Base-by-base conservation (phyloP, 495 filamentous ascomycete species). In the Neurospora sp. region DNA sequence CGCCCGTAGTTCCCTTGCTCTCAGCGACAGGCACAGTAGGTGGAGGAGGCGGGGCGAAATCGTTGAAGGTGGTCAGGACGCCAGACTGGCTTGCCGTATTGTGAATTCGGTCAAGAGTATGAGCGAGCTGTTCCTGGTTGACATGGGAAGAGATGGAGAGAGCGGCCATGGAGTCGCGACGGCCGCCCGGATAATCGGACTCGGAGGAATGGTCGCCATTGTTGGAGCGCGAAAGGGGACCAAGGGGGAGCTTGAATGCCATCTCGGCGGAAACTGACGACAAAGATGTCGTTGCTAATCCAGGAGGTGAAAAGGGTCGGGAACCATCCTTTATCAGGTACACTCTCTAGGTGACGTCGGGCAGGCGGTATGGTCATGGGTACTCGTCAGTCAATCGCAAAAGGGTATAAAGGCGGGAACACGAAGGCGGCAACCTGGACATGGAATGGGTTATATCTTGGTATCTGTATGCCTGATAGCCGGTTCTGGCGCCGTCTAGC, bases 31-130 rank as follows among this genome's bases (percentile, higher is more conserved):
- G 83, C 80, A 74, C 82, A 71, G 75, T 84, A 61, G 83, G 92
- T 65, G 53, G 53, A 1, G 53, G 53, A 73, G 82, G 90, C 68
- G 84, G 87, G 12, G 85, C 91, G 72, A 96, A 93, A 69, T 96
- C 94, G 81, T 94, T 94, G 82, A 98, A 98, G 22, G 92, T 93
- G 10, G 93, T 97, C 14, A 97, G 84, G 41, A 87, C 86, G 40
- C 90, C 91, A 14, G 92, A 91, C 74, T 92, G 92, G 75, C 91
- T 94, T 7, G 94, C 93, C 27, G 91, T 85, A 18, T 82, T 92
- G 81, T 98, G 94, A 41, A 97, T 97, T 70, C 92, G 89, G 80
- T 96, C 92, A 41, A 98, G 87, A 16, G 91, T 86, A 71, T 92
- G 87, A 22, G 91, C 86, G 22, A 94, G 86, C 18, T 88, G 88